Evolutionary conservation across 1,284 basidiomycete species (phyloP).

Genomic region (Uromyces viciae-fabae): DNA sequence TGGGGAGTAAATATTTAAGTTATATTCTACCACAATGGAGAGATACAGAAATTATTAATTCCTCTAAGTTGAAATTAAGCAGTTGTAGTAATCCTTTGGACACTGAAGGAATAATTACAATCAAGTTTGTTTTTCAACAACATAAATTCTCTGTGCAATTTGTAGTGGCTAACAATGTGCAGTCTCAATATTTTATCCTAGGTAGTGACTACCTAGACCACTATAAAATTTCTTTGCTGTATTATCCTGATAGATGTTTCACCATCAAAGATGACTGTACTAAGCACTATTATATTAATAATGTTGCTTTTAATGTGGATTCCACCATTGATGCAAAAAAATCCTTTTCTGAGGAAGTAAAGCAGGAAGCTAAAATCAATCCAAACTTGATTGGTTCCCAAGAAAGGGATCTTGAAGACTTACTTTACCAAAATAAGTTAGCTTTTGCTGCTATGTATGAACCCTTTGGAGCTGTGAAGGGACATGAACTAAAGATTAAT

Average conservation of each 20-base stretch:
- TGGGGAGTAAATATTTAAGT: neutral
- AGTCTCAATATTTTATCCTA: neutral
- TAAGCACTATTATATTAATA: no score
- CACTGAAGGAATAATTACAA: neutral
- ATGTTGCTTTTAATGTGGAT: no score
- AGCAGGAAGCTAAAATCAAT: no score
- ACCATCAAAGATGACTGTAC: no score
- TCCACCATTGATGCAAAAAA: no score
- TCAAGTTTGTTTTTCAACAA: neutral
- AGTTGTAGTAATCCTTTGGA: neutral
- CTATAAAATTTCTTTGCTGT: neutral
- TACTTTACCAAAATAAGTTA: neutral
- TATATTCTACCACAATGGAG: neutral
- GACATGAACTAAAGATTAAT: neutral
- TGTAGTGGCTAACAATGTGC: neutral
- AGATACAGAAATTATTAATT: neutral
- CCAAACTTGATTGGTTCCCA: no score
- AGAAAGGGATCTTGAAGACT: no score
- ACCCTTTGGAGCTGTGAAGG: neutral
- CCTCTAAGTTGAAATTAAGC: neutral
- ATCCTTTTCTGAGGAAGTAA: no score
- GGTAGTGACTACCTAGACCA: neutral
- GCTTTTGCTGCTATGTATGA: slow-evolving; percentile 11
- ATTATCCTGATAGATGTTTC: neutral
- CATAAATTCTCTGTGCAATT: neutral